Evolutionary conservation across 2,329 filamentous ascomycete genomes (phyloP).

Genomic region (Fusarium bactridioides): DNA sequence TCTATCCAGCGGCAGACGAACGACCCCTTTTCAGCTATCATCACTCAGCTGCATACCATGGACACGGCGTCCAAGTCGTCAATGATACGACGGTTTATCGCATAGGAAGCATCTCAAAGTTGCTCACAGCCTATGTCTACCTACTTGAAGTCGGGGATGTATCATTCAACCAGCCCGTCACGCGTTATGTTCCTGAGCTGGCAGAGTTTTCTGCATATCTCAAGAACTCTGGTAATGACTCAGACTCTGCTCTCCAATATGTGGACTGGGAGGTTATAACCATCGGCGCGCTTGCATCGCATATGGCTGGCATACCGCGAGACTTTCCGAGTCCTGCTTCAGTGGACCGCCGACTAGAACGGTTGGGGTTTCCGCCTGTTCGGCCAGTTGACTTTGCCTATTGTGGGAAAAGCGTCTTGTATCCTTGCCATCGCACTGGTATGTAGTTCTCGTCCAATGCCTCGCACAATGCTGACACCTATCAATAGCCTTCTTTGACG

Average conservation of each 20-base stretch:
- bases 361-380: neutral
- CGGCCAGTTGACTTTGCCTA: neutral
- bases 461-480: neutral
- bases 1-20: neutral
- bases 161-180: neutral
- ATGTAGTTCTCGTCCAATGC: fast-evolving
- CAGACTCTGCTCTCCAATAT: neutral
- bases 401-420: neutral
- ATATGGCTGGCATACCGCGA: neutral
- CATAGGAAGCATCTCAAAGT: conserved; percentile 2
- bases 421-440: neutral
- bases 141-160: fast-evolving
- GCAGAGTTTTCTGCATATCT: neutral
- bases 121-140: neutral
- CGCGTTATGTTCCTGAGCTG: neutral
- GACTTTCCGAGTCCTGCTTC: neutral
- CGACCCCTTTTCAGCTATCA: neutral
- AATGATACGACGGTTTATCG: neutral
- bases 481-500: neutral
- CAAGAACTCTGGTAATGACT: too few species aligned
- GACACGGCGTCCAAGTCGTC: neutral
- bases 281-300: neutral
- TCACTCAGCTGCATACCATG: neutral
- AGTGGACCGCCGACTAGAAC: neutral
- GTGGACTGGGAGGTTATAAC: neutral